Base-by-base conservation (phyloP, 2,329 filamentous ascomycete species). In the Nothopassalora personata region DNA sequence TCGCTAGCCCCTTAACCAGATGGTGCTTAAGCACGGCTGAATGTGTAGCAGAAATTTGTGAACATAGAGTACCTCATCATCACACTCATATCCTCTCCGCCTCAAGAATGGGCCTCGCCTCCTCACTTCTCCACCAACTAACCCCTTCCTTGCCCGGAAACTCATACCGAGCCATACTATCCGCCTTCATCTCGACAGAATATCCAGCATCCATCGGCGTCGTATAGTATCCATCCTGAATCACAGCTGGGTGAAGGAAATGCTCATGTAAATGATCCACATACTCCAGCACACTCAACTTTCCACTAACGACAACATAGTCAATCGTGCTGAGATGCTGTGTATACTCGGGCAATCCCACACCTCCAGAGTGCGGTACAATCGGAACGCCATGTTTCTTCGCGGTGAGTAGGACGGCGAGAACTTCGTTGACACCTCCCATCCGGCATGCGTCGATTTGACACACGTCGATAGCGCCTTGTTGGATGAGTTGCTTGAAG, bases 201-300 rank as follows among this genome's bases (percentile, higher is more conserved):
- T 96, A 96, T 0, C 91, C 91, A 0, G 91, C 82, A 72, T 91
- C 86, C 63, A 78, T 86, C 0, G 92, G 91, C 0, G 92, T 96
- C 66, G 89, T 88, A 77, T 95, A 95, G 75, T 91, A 94, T 4
- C 91, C 92, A 66, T 91, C 86, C 76, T 86, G 85, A 68, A 96
- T 90, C 58, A 87, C 82, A 1, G 86, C 83, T 0, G 91, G 91
- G 74, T 96, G 83, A 70, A 90, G 79, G 74, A 96, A 96, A 77
- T 96, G 91, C 81, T 96, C 91, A 75, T 96, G 92, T 70, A 96
- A 77, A 75, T 96, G 90, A 73, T 96, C 91, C 27, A 96, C 91
- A 75, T 92, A 96, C 79, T 97, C 92, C 58, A 96, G 79, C 50
- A 96, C 84, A 27, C 64, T 67, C 71, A 86, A 83, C 80, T 91